phyloP scores from a whole-genome alignment of 2,329 filamentous ascomycete genomes.

The Aspergillus ochraceoroseus region DNA sequence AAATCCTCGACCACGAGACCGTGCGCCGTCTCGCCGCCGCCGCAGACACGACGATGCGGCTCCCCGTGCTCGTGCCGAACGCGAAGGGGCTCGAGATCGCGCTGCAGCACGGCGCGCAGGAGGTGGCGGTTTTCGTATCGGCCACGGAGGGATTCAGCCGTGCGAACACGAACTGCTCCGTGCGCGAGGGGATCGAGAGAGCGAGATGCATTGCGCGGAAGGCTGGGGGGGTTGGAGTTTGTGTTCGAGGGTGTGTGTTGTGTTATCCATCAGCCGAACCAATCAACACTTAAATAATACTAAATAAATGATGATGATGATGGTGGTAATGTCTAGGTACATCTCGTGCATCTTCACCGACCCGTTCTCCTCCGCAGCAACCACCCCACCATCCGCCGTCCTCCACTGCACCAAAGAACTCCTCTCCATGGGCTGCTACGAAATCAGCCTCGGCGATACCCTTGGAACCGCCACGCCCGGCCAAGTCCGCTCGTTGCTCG shows the following conservation, averaged over 20 bases:
- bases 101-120: slow-evolving; percentile 35
- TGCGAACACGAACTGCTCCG: slow-evolving; percentile 42
- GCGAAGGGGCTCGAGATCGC: slow-evolving; percentile 54
- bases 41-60: too few relatives aligned
- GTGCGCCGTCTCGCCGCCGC: too few relatives aligned
- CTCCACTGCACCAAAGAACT: slow-evolving; percentile 54
- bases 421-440: slow-evolving; percentile 81
- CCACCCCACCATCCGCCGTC: slow-evolving; percentile 48
- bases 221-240: slow-evolving; percentile 28
- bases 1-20: too few relatives aligned
- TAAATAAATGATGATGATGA: too few relatives aligned
- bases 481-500: slow-evolving; percentile 31
- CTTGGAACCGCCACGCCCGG: slow-evolving; percentile 73
- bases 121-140: slow-evolving; percentile 43
- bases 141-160: slow-evolving; percentile 43
- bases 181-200: slow-evolving; percentile 36
- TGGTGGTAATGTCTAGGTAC: slow-evolving; percentile 21
- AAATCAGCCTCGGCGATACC: slow-evolving; percentile 85
- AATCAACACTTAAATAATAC: too few relatives aligned
- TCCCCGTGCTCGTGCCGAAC: slow-evolving; percentile 43
- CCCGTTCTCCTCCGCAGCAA: slow-evolving; percentile 52
- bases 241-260: slow-evolving; percentile 40
- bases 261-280: too few relatives aligned
- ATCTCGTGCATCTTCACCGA: slow-evolving; percentile 44
- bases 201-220: slow-evolving; percentile 30